Evolutionary conservation across 2,329 filamentous ascomycete genomes (phyloP).

Genomic region (Rutstroemia sp.): DNA sequence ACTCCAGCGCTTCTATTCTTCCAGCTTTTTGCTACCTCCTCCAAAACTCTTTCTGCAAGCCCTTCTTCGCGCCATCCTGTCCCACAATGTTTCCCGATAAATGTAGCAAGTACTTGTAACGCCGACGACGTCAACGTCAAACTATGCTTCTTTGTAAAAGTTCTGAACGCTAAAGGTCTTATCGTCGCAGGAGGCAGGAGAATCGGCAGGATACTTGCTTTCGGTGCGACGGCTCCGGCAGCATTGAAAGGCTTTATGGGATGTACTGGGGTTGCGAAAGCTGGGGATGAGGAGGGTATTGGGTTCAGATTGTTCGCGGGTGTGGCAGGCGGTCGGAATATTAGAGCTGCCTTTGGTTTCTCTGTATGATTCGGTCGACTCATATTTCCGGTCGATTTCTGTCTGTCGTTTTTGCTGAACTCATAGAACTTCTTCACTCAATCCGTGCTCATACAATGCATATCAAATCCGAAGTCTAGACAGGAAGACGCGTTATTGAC

Average conservation of each 20-base stretch:
- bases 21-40: constrained; percentile 87
- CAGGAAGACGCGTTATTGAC: constrained; percentile 14
- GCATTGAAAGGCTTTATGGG: constrained; percentile 57
- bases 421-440: neutral
- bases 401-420: neutral
- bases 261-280: constrained; percentile 80
- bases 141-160: constrained; percentile 96
- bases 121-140: constrained; percentile 85
- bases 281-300: constrained; percentile 82
- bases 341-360: constrained; percentile 22
- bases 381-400: constrained; percentile 14
- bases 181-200: constrained; percentile 80
- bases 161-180: constrained; percentile 85
- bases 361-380: constrained; percentile 19
- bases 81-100: constrained; percentile 89
- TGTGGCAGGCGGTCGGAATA: constrained; percentile 24
- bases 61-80: constrained; percentile 96
- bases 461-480: neutral
- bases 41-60: constrained; percentile 81
- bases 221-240: constrained; percentile 15
- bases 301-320: constrained; percentile 37
- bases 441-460: neutral
- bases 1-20: constrained; percentile 83
- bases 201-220: constrained; percentile 66
- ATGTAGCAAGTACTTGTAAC: constrained; percentile 74